A percentile compares a stretch with the other conserved stretches of the same genome.
phyloP scores from a whole-genome alignment of 2,329 filamentous ascomycete species.

The Tothia fuscella region DNA sequence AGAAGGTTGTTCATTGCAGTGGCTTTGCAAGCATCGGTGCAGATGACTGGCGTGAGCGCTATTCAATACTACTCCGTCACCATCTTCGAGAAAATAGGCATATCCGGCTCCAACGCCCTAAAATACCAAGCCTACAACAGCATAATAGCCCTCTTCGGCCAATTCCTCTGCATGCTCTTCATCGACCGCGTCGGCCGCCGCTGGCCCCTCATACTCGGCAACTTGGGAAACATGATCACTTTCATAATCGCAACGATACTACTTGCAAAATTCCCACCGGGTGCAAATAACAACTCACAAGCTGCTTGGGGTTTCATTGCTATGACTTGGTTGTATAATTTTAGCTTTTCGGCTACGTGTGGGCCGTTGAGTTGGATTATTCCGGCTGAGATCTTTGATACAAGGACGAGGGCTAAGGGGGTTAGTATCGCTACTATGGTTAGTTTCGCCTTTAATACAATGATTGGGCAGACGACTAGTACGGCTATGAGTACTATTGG shows the following conservation, averaged over 20 bases:
- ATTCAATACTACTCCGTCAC: conserved; percentile 62
- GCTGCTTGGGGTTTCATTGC: conserved; percentile 66
- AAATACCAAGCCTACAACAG: conserved; percentile 67
- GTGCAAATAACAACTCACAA: conserved; percentile 26
- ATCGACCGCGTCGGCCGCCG: conserved; percentile 62
- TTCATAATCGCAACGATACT: conserved; percentile 56
- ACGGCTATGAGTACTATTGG: conserved; percentile 45
- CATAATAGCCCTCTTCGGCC: conserved; percentile 56
- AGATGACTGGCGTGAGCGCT: conserved; percentile 65
- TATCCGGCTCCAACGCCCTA: conserved; percentile 50
- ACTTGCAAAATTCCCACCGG: conserved; percentile 49
- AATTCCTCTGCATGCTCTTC: conserved; percentile 54
- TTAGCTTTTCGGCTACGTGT: conserved; percentile 12
- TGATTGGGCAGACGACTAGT: conserved; percentile 59
- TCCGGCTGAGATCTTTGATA: conserved; percentile 66
- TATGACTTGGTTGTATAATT: conserved; percentile 35
- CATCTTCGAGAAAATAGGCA: conserved; percentile 60
- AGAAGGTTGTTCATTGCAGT: conserved; percentile 59
- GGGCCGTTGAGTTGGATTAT: conserved; percentile 37
- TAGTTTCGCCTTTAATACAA: conserved; percentile 63
- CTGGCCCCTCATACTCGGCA: conserved; percentile 60
- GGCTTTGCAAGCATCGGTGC: conserved; percentile 56
- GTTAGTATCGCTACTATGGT: conserved; percentile 64
- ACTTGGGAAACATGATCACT: conserved; percentile 56
- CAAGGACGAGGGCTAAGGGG: conserved; percentile 60